phyloP scores from a whole-genome alignment of 2,329 filamentous ascomycete genomes.

The Fragosphaeria purpurea region DNA sequence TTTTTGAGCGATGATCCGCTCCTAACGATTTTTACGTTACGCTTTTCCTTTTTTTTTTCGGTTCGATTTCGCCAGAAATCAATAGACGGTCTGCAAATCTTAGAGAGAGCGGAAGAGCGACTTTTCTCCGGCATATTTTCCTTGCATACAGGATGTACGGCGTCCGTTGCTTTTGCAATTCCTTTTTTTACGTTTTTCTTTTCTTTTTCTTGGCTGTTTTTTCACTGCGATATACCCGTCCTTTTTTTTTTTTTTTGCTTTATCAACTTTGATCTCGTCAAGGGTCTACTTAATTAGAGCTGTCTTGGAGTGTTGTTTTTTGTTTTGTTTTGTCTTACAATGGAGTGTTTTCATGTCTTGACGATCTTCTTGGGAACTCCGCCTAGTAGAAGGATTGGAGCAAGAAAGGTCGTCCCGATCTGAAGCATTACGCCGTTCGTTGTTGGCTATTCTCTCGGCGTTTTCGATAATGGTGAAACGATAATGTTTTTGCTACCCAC shows the following conservation, averaged over 20 bases:
- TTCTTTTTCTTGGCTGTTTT: not conserved
- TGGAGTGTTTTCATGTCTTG: too few relatives aligned
- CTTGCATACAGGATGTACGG: not conserved
- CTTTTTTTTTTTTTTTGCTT: not conserved
- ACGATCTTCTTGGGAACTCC: too few relatives aligned
- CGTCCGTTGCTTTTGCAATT: not conserved
- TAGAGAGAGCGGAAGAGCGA: too few relatives aligned
- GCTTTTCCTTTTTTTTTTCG: not conserved
- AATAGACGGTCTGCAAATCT: too few relatives aligned
- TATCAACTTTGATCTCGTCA: not conserved
- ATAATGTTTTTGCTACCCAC: too few relatives aligned
- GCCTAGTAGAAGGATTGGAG: too few relatives aligned
- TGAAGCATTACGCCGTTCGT: too few relatives aligned
- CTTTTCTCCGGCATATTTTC: too few relatives aligned
- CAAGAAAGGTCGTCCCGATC: too few relatives aligned
- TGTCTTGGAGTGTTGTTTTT: not conserved
- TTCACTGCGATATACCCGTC: not conserved
- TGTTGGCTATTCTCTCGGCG: too few relatives aligned
- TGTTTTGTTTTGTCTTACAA: not conserved
- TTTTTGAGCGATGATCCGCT: conserved; percentile 35
- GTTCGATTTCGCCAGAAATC: not conserved
- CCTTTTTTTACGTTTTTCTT: not conserved
- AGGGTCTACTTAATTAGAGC: too few relatives aligned
- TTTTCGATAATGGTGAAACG: too few relatives aligned
- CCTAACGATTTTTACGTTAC: not conserved